Evolutionary conservation across 441 rosid species (phyloP).

Genomic region (Gossypium schwendimanii): DNA sequence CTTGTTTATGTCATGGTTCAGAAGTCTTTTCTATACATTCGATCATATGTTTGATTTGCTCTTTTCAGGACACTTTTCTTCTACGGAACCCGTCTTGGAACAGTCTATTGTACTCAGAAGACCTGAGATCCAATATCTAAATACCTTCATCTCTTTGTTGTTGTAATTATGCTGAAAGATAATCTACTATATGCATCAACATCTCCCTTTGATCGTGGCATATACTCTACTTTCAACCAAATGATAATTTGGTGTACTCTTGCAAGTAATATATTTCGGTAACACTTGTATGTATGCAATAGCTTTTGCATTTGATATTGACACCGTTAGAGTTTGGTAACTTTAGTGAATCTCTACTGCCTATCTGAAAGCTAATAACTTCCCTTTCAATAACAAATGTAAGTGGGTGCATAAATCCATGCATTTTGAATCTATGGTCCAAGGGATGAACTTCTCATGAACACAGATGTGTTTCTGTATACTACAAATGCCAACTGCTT

Average conservation of each 20-base stretch:
- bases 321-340: background rate
- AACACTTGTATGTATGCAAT: background rate
- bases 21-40: background rate
- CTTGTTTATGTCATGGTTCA: background rate
- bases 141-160: background rate
- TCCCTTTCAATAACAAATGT: background rate
- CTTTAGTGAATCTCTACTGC: background rate
- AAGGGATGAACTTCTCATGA: background rate
- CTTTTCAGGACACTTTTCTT: slow-evolving; percentile 59
- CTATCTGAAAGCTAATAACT: background rate
- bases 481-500: background rate
- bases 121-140: slow-evolving; percentile 38
- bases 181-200: background rate
- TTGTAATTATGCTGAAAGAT: background rate
- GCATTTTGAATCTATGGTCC: background rate
- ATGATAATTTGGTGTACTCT: background rate
- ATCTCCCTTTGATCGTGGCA: background rate
- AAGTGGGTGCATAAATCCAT: background rate
- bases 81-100: slow-evolving; percentile 54
- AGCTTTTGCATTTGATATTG: background rate
- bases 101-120: slow-evolving; percentile 37
- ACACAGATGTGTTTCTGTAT: background rate
- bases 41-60: background rate
- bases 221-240: background rate
- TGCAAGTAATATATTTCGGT: background rate